These are phyloP conservation scores for Proliferodiscus dingleyae DNA, from an alignment of 2,329 filamentous ascomycete species.

Conservation along the genomic window DNA sequence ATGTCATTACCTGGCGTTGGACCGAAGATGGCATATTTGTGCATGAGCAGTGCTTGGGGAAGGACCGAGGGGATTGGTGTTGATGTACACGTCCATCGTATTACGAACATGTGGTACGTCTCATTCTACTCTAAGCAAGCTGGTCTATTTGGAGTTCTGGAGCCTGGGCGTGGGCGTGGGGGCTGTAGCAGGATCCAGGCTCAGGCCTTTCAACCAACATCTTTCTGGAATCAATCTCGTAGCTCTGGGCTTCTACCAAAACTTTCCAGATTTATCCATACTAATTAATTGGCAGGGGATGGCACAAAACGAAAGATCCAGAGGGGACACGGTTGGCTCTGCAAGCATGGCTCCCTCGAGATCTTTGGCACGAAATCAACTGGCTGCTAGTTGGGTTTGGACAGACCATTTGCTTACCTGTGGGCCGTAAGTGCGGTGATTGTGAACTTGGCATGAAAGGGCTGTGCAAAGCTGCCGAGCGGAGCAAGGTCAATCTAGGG, in stretches of 20 bases:
- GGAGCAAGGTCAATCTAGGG: slow-evolving; percentile 55
- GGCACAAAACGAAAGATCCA: slow-evolving; percentile 59
- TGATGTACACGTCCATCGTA: slow-evolving; percentile 71
- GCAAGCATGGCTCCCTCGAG: slow-evolving; percentile 62
- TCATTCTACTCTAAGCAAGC: no score
- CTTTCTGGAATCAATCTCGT: no score
- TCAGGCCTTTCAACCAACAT: no score
- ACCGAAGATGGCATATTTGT: slow-evolving; percentile 72
- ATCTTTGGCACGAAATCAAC: slow-evolving; percentile 72
- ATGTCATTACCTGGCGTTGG: slow-evolving; percentile 64
- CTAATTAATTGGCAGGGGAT: no score
- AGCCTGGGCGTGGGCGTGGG: no score
- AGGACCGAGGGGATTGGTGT: slow-evolving; percentile 51
- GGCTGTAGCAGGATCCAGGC: no score
- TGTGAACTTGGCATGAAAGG: slow-evolving; percentile 74
- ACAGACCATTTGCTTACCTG: slow-evolving; percentile 64
- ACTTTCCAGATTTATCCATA: no score
- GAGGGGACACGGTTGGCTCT: slow-evolving; percentile 62
- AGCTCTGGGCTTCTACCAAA: no score
- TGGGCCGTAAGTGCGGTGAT: slow-evolving; percentile 69
- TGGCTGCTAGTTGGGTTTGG: slow-evolving; percentile 68
- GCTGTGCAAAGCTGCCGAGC: slow-evolving; percentile 69
- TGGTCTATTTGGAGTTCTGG: no score
- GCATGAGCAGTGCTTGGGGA: slow-evolving; percentile 65
- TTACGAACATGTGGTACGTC: no score